Evolutionary conservation across 495 filamentous ascomycete genomes (phyloP).

Genomic region (Thermochaetoides thermophila): DNA sequence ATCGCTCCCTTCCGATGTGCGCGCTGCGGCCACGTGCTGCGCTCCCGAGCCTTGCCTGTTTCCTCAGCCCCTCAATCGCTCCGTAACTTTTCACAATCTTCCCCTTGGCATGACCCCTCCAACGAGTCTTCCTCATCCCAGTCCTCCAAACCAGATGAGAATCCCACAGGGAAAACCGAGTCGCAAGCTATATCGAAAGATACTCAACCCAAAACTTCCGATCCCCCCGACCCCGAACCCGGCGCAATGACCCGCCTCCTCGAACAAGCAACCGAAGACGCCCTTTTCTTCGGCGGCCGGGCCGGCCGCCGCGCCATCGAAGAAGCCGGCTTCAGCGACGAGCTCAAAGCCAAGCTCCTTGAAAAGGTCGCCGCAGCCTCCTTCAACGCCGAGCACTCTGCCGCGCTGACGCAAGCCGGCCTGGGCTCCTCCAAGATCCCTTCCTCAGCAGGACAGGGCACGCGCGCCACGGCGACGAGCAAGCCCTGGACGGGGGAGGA

Average conservation of each 20-base stretch:
- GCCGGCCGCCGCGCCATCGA: constrained; percentile 60
- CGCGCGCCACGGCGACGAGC: constrained; percentile 54
- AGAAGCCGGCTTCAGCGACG: constrained; percentile 77
- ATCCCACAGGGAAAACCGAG: too few species aligned
- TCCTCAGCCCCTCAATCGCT: background rate
- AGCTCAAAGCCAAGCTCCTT: constrained; percentile 61
- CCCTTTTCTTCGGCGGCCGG: constrained; percentile 53
- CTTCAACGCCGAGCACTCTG: constrained; percentile 54
- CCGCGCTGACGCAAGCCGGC: constrained; percentile 50
- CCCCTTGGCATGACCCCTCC: background rate
- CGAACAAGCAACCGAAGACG: constrained; percentile 66
- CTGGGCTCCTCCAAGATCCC: constrained; percentile 32
- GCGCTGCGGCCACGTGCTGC: constrained; percentile 7
- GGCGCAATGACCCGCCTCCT: constrained; percentile 65
- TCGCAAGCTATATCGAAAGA: constrained; percentile 1
- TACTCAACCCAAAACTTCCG: background rate
- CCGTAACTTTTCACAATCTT: background rate
- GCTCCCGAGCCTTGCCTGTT: background rate
- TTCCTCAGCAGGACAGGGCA: constrained; percentile 51
- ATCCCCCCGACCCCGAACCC: constrained; percentile 7
- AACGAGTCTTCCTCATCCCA: background rate
- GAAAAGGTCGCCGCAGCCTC: constrained; percentile 55
- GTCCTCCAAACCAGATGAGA: background rate
- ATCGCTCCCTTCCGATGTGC: constrained; percentile 6
- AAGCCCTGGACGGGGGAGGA: constrained; percentile 72